Percentiles rank a stretch among this genome's conserved stretches.
These are phyloP conservation scores for Potentilla sterilis DNA, from an alignment of 306 rosid genomes.

Conservation along the genomic window DNA sequence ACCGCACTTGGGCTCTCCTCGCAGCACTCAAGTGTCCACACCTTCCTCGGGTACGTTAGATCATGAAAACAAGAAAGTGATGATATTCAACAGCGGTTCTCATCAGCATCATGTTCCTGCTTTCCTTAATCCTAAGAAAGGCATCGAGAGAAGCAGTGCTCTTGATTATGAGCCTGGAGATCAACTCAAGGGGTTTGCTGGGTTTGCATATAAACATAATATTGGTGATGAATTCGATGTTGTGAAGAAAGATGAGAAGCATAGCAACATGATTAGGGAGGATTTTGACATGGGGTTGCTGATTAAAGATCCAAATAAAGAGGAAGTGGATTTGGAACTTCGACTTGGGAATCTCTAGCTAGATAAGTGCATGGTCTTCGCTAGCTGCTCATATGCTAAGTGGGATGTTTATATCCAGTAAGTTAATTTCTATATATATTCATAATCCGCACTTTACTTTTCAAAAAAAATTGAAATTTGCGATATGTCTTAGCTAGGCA, in stretches of 20 bases:
- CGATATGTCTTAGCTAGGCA: background rate
- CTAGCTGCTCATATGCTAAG: background rate
- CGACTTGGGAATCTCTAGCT: slow-evolving; percentile 54
- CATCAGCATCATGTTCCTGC: slow-evolving; percentile 8
- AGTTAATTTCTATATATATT: background rate
- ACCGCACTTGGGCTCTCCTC: background rate
- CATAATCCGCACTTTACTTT: background rate
- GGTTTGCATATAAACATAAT: slow-evolving; percentile 14
- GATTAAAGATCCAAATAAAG: slow-evolving; percentile 35
- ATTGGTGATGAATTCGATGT: slow-evolving; percentile 21
- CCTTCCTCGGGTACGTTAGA: slow-evolving; percentile 1
- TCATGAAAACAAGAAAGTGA: slow-evolving; percentile 33
- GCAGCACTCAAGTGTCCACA: background rate
- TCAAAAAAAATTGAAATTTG: background rate
- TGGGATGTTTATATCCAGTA: background rate
- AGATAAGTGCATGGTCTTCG: slow-evolving; percentile 17
- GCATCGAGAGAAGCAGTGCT: background rate
- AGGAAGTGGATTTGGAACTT: slow-evolving; percentile 76
- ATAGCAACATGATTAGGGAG: slow-evolving; percentile 28
- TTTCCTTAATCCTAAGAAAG: background rate
- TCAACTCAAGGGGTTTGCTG: slow-evolving; percentile 10
- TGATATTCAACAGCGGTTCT: slow-evolving; percentile 1
- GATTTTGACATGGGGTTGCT: slow-evolving; percentile 56
- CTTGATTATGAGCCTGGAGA: slow-evolving; percentile 22
- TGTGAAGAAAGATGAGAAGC: slow-evolving; percentile 43